Evolutionary conservation across 2,329 filamentous ascomycete species (phyloP), one percentile per base, ranked within the genome.

Genomic region (Penicillium sp.): DNA sequence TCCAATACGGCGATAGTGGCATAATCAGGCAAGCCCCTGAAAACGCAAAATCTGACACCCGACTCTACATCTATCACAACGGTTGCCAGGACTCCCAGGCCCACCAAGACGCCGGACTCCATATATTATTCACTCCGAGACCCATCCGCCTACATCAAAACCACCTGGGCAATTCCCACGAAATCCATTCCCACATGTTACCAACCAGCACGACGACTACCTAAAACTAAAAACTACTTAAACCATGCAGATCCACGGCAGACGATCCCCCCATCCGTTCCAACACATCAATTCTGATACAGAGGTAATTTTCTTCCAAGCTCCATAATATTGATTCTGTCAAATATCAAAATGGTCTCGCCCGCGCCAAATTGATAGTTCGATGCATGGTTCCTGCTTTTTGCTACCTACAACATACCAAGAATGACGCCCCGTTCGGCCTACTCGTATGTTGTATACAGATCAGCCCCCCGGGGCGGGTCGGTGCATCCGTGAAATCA

Each of bases 281-380:
- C 49, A 57, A 58, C 55, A 58, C 44, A 58, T 58, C 55, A 52
- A 42, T 49, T 58, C 51, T 58, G 55, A 58, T 23, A 58, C 50
- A 49, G 51, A 49, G 51, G 50, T 58, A 58, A 58, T 58, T 58
- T 55, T 55, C 13, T n/a, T 10, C 31, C 8, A 9, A 19, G 15
- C 21, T 42, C 29, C n/a, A 12, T 39, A 23, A 29, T 33, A n/a
- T 31, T 39, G 27, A 35, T n/a, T 44, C 25, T 13, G 2, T 13
- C 43, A 35, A 23, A 53, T 33, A 27, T 35, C 29, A n/a, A 15
- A 21, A 55, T 23, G 21, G 17, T 8, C 48, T n/a, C 35, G 23
- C 27, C 33, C 19, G 8, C 9, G 48, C 47, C 53, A 44, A 31
- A 42, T 43, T 35, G 29, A 47, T 53, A 53, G 51, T 31, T 48